Base-by-base conservation (phyloP, 2,329 filamentous ascomycete genomes). In the Neonectria coccinea region DNA sequence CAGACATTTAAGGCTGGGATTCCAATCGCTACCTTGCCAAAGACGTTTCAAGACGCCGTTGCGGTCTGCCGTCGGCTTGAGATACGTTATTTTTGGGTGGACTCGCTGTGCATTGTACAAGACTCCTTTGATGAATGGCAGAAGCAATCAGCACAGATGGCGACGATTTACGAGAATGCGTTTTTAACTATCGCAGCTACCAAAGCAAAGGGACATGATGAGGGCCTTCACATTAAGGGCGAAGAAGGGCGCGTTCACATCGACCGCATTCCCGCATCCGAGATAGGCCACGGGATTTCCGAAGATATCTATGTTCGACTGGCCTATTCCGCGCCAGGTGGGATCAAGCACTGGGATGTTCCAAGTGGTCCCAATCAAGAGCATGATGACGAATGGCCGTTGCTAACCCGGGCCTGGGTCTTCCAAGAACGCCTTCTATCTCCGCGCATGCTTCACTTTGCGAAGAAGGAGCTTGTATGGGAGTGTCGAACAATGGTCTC, bases 371-470 rank as follows among this genome's bases (percentile, higher is more conserved):
- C 52, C n/a, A 41, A 31, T 9, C 10, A 56, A 22, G 20, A 27
- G 7, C 12, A 31, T 6, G 48, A 56, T 14, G 39, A 56, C 4
- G 59, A 67, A 18, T 68, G 63, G 63, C 64, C 66, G 11, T 57
- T 68, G 5, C 59, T 68, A 7, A 59, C 60, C 4, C 53, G 67
- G 2, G 67, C 57, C 1, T 69, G 67, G 67, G 67, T 69, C 1
- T 63, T 69, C 14, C 67, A 69, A 45, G 67, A 69, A 20, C 59
- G 62, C 1, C 52, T 69, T 5, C 54, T 69, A n/a, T 67, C 67
- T 1, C 65, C 65, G 2, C 39, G 67, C 2, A 67, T 69, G 48
- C 54, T 69, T 14, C 65, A 67, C 36, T 65, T 64, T 41, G 64
- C 64, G 8, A 66, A 60, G 16, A 42, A 48, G 6, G 66, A 68